These are phyloP conservation scores for Parascedosporium putredinis DNA, from an alignment of 2,329 filamentous ascomycete genomes.

Conservation along the genomic window DNA sequence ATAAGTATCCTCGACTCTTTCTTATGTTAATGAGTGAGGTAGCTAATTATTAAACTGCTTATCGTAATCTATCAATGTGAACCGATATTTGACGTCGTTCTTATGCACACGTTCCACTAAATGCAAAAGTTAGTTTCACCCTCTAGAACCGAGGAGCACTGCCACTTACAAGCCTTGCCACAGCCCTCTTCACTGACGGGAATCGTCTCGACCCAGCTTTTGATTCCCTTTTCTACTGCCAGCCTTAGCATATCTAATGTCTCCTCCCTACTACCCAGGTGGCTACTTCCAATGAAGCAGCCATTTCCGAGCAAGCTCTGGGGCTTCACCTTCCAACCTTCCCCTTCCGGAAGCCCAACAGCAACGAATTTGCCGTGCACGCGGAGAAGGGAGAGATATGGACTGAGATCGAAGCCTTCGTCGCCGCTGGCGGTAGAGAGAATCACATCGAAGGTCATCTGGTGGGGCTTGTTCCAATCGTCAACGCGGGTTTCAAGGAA, in stretches of 20 bases:
- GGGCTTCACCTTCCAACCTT: slow-evolving; percentile 31
- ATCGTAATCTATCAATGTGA: slow-evolving; percentile 15
- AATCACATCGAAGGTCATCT: slow-evolving; percentile 40
- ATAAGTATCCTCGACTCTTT: no score
- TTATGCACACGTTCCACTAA: slow-evolving; percentile 6
- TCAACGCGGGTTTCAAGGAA: slow-evolving; percentile 18
- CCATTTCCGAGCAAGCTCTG: slow-evolving; percentile 46
- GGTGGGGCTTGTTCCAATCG: slow-evolving; percentile 38
- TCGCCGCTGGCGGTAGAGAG: slow-evolving; percentile 31
- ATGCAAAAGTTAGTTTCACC: not conserved
- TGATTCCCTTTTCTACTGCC: slow-evolving; percentile 38
- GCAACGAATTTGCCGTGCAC: slow-evolving; percentile 50
- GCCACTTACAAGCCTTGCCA: slow-evolving; percentile 10
- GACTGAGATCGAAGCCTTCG: slow-evolving; percentile 40
- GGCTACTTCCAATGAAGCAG: slow-evolving; percentile 28
- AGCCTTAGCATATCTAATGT: slow-evolving; percentile 45
- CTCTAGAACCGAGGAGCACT: not conserved
- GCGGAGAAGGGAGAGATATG: slow-evolving; percentile 48
- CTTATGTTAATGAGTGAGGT: no score
- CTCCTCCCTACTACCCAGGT: slow-evolving; percentile 34
- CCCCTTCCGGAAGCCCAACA: slow-evolving; percentile 49
- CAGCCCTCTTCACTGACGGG: slow-evolving; percentile 10
- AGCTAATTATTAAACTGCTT: slow-evolving; percentile 12
- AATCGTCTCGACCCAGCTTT: slow-evolving; percentile 36
- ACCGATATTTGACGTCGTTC: slow-evolving; percentile 12